Base-by-base conservation (phyloP, 805 yeast genomes). In the Ogataea neopini region DNA sequence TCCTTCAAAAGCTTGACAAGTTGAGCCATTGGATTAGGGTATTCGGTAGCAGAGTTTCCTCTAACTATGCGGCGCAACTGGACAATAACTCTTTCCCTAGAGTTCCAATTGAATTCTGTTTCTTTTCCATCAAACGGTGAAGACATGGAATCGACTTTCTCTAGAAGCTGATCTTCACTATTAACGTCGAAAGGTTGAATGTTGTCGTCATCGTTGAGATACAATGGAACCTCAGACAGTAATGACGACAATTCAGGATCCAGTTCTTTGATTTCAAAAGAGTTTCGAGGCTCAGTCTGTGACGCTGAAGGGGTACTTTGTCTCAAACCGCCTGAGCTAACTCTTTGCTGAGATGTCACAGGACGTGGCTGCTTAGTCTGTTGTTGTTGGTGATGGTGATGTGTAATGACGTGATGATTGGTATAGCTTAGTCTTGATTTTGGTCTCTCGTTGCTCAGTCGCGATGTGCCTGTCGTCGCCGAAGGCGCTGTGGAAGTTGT, bases 61-160 rank as follows among this genome's bases (percentile, higher is more conserved):
- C 89, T 66, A 3, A 88, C 52, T 3, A 85, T 66, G 1, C 77
- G 71, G 47, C 97, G 74, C 28, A 89, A 59, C 41, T 73, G 74
- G 1, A 76, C 58, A 2, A 89, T 76, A 42, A 71, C 70, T 44
- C 76, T 74, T 57, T 91, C 96, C 59, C 99, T 75, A 0, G 59
- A 56, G 18, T 72, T 67, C 99, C 99, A 94, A 62, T 94, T 94
- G 49, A 76, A 75, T 60, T 94, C 99, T 0, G 96, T 86, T 63
- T 94, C 99, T 58, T 84, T 73, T 4, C 84, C 86, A 7, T 73
- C 77, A 57, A 92, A 90, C 19, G 62, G 54, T 0, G 63, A 49
- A 7, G 49, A 28, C 65, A 70, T 57, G 9, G 49, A 46, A 25
- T 66, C 69, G 17, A 69, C 44, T 13, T 63, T 59, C 4, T 58